Evolutionary conservation across 805 yeast genomes (phyloP).

Genomic region (Isabelozyma rhagii): DNA sequence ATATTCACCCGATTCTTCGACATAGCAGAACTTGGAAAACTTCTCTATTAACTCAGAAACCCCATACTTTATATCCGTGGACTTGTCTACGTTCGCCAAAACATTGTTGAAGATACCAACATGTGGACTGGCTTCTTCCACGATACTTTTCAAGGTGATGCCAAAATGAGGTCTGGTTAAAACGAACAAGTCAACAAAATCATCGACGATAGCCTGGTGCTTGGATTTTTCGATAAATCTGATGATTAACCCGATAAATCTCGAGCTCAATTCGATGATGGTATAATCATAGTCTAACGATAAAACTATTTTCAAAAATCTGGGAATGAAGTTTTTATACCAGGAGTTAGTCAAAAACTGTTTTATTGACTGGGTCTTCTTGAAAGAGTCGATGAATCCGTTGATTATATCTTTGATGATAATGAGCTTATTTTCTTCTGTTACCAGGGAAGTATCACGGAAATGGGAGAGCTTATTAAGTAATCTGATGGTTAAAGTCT

Average conservation of each 20-base stretch:
- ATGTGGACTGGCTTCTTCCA: conserved; percentile 24
- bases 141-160: conserved; percentile 10
- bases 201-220: conserved; percentile 47
- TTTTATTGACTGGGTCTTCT: conserved; percentile 22
- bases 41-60: conserved; percentile 3
- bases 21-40: conserved; percentile 7
- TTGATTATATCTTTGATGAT: conserved; percentile 13
- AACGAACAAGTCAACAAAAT: conserved; percentile 35
- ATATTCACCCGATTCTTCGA: conserved; percentile 16
- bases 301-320: conserved; percentile 20
- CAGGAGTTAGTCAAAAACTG: conserved; percentile 43
- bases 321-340: conserved; percentile 42
- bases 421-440: conserved; percentile 1
- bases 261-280: conserved; percentile 37
- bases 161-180: conserved; percentile 10
- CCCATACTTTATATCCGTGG: conserved; percentile 13
- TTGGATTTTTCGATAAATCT: conserved; percentile 33
- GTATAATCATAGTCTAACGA: conserved; percentile 10
- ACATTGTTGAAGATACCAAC: conserved; percentile 44
- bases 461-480: conserved; percentile 32
- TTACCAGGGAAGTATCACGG: background rate
- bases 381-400: conserved; percentile 21
- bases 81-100: conserved; percentile 51
- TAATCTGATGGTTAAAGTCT: conserved; percentile 41
- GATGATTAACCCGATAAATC: conserved; percentile 40